Evolutionary conservation across 495 filamentous ascomycete genomes (phyloP), one percentile per base, ranked within the genome.

Genomic region (Mytilinidion resinicola): DNA sequence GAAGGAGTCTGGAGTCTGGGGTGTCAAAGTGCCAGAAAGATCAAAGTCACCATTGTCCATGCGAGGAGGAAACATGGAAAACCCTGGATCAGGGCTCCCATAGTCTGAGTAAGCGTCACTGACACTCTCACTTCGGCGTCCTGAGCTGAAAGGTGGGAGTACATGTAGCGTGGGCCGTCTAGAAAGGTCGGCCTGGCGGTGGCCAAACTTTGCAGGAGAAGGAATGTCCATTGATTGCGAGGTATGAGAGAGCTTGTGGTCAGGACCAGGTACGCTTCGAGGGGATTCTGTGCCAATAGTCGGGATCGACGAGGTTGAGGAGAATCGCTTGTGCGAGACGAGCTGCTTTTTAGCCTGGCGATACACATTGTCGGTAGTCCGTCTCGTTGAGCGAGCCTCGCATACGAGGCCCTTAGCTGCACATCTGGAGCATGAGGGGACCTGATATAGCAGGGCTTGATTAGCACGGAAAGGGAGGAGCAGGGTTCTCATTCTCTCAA

Each of bases 391-490:
- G 25, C 65, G 50, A 9, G 65, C 56, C 36, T 65, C 53, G 53
- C 65, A 68, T 1, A 35, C 54, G 5, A 68, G 65, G 11, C 65
- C 65, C 43, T 68, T 68, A 4, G 59, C 47, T n/a, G 59, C 60
- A 43, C 62, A 68, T 9, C 62, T 58, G 37, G 59, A 62, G 35
- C 65, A 68, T 14, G 65, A 62, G 38, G 65, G 65, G 3, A 60
- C 47, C 64, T 67, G 14, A 10, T 9, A 33, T 44, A 34, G 9
- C 21, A 34, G 8, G 33, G 46, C 11, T 12, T 37, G n/a, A 46
- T 57, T 46, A 57, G 47, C 15, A 20, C 46, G 19, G 30, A 0
- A 19, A 44, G 11, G 12, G 42, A 43, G 12, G 3, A 37, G n/a
- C 21, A 11, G 33, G 1, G 33, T 1, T 1, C 20, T n/a, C 19